Conservation (phyloP, 495 filamentous ascomycete genomes). For the Bryoglossum gracile region DNA sequence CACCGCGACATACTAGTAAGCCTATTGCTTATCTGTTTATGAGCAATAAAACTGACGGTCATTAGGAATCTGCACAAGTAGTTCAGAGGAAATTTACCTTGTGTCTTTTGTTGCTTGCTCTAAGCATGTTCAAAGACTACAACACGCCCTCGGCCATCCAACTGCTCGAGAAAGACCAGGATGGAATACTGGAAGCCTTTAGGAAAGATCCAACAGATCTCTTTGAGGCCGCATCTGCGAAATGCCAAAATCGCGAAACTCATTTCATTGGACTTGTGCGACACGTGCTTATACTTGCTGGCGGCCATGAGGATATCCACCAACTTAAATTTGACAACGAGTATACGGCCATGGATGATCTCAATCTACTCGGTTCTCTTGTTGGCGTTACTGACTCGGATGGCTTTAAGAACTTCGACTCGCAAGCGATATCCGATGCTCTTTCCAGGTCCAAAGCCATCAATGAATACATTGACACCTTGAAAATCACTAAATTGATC, state of each 20-base stretch:
- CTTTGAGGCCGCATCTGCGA: not conserved
- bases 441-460: not conserved
- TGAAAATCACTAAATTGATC: not conserved
- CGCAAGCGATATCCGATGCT: not conserved
- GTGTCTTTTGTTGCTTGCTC: not conserved
- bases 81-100: not conserved
- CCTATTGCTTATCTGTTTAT: not conserved
- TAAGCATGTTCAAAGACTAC: not conserved
- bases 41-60: not conserved
- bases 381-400: not conserved
- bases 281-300: not conserved
- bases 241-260: not conserved
- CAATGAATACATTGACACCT: not conserved
- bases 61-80: not conserved
- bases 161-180: not conserved
- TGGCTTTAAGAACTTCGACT: not conserved
- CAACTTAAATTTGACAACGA: not conserved
- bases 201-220: not conserved
- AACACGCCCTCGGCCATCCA: not conserved
- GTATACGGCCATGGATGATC: not conserved
- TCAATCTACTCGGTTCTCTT: not conserved
- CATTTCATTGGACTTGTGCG: not conserved
- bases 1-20: not conserved
- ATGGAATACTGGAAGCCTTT: not conserved
- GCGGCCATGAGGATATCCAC: not conserved